phyloP scores from a whole-genome alignment of 805 yeast genomes.

The Wickerhamiella domercqiae region DNA sequence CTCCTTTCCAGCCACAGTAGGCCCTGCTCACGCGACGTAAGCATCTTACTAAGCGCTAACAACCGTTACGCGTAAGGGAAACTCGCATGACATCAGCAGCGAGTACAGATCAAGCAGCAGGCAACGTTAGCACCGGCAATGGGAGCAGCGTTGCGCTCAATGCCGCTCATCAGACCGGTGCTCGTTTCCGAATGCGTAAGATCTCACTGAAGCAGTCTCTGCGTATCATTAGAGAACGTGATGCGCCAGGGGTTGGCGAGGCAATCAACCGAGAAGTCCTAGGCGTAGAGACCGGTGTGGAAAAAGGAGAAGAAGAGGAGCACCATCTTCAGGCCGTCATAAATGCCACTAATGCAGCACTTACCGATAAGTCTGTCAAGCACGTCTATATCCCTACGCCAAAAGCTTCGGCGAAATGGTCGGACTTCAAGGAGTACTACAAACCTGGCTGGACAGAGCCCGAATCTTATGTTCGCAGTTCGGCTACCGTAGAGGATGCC shows the following conservation, averaged over 20 bases:
- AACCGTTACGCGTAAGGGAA: no score
- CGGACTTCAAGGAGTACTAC: conserved; percentile 59
- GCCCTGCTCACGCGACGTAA: no score
- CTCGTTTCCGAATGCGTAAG: conserved; percentile 86
- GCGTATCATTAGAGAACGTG: conserved; percentile 59
- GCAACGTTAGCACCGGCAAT: not conserved
- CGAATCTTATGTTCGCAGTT: conserved; percentile 65
- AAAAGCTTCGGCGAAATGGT: conserved; percentile 75
- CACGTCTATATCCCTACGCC: conserved; percentile 85
- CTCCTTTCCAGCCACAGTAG: no score
- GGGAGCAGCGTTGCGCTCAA: conserved; percentile 25
- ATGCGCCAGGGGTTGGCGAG: conserved; percentile 65
- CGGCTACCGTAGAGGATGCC: conserved; percentile 94
- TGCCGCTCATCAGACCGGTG: conserved; percentile 17
- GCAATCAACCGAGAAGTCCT: conserved; percentile 74
- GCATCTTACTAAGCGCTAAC: no score
- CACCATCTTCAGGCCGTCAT: conserved; percentile 88
- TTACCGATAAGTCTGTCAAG: conserved; percentile 30
- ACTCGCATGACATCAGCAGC: conserved; percentile 1
- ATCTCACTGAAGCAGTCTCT: conserved; percentile 82
- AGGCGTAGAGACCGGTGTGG: conserved; percentile 93
- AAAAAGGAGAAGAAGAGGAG: conserved; percentile 93
- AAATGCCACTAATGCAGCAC: conserved; percentile 55
- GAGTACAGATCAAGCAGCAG: not conserved
- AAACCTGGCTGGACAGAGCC: conserved; percentile 54